Evolutionary conservation across 116 monocot genomes (phyloP), one percentile per base, ranked within the genome.

Genomic region (Trichopus zeylanicus): DNA sequence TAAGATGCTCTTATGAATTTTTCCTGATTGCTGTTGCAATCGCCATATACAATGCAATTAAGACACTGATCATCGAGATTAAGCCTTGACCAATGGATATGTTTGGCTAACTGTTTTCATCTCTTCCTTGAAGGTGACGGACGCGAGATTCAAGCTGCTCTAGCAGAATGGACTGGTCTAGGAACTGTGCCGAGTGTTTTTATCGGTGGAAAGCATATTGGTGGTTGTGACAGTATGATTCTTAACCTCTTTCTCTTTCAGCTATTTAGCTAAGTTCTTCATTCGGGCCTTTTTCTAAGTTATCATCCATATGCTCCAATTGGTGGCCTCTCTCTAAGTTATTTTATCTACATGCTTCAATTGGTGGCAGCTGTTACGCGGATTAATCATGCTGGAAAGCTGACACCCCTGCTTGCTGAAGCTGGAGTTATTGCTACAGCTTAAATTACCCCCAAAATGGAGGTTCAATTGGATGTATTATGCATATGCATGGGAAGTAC

Each of bases 161-260:
- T 80, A 16, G 46, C 12, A 19, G 67, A 71, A 37, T 67, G 65
- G 71, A 80, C 80, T 20, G 63, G 67, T 19, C 80, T 75, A 31
- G 57, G 66, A 19, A 59, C 62, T 25, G 70, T 80, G 4, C 80
- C 80, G 4, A 80, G 63, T 38, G 63, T 80, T 25, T 80, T 80
- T 54, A 71, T 80, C 38, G 67, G 66, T 35, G 75, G 75, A 63
- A 80, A 80, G 31, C 80, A 80, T 67, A 71, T 80, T 38, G 71
- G 80, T 22, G 75, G 80, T 51, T 63, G 61, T 29, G 59, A 67
- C n/a, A 49, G 80, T 75, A 63, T 23, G 66, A 22, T 42, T 20
- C 31, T 51, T 65, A n/a, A 8, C 29, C 55, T n/a, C n/a, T n/a
- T 19, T 56, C 28, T 26, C n/a, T 24, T 22, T 29, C 23, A 25